Evolutionary conservation across 768 basidiomycete genomes (phyloP), one percentile per base, ranked within the genome.

Genomic region (Calocera cornea): DNA sequence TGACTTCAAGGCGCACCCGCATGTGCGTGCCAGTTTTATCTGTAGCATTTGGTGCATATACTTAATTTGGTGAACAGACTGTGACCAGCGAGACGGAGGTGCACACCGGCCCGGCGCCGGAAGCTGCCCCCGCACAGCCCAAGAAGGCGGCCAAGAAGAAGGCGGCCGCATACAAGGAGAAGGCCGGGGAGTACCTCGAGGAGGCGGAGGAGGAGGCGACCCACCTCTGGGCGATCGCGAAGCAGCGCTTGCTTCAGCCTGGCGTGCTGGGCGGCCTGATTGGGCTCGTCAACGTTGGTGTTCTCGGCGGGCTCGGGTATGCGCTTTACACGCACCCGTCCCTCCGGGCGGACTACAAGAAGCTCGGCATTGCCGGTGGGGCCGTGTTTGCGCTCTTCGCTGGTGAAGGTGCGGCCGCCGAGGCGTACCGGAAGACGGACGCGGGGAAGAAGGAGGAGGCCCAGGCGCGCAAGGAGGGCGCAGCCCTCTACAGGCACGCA

Each of bases 241-340:
- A 84, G 70, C 76, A 82, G 33, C 80, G 82, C 71, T 71, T 90
- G 29, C 77, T 90, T 68, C 81, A 83, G 33, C 88, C 89, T 16
- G 84, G 84, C 29, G 83, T 88, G 64, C 85, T 86, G 11, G 87
- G 90, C 31, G 89, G 90, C 47, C 77, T 90, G 33, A 71, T 90
- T 69, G 88, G 88, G 47, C 74, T 90, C 50, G 80, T 88, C 63
- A 91, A 91, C 75, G 77, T 90, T 70, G 89, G 89, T 22, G 75
- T 90, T 22, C 71, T 90, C 31, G 83, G 83, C 0, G 82, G 83
- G 10, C 79, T 84, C 24, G 84, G 86, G 2, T 87, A 86, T 71
- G 78, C 81, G 8, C 84, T 87, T 71, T 90, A 89, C 76, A 80
- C 79, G 2, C 77, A 83, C 34, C 86, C 86, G 22, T 77, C 82